Base-by-base conservation (phyloP, 306 rosid species). In the Lathyrus sativus region DNA sequence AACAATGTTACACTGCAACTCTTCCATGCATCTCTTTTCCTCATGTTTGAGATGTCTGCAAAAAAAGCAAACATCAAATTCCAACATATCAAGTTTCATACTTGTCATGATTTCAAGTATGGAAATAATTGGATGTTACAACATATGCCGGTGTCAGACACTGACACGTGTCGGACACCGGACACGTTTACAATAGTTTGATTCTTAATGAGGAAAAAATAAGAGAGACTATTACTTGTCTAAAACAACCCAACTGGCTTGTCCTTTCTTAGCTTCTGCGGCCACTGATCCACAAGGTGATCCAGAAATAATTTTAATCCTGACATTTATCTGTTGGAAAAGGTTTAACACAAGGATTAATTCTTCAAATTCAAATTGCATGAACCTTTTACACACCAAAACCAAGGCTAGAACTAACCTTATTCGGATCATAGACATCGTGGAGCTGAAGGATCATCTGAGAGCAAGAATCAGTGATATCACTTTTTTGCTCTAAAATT, bases 391-490 rank as follows among this genome's bases (percentile, higher is more conserved):
- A 67, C 55, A 67, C 26, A 35, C 2, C 11, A 17, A 39, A 24
- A 72, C 39, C 14, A 43, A 53, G 46, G 46, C 55, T 64, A 18
- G 4, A 55, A 69, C 43, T 70, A 38, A 85, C 99, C 89, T 93
- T 93, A 74, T 93, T 88, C 49, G 97, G 95, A 82, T 93, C 97
- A 84, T 87, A 90, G 76, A 93, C 99, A 55, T 87, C 91, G 78
- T 90, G 95, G 59, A 93, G 99, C 84, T 87, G 99, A 79, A 93
- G 95, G 51, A 93, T 93, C 99, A 93, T 90, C 75, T 93, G 99
- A 39, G 99, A 93, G 84, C 97, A 93, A 42, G 95, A 79, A 83
- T 93, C 97, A 5, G 88, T 82, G 42, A 90, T 93, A 48, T 90
- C 99, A 65, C 77, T 75, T 73, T 88, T 93, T 76, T 72, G 90